Conservation (phyloP, 441 rosid genomes). For the Pelargonium fulgidum region DNA sequence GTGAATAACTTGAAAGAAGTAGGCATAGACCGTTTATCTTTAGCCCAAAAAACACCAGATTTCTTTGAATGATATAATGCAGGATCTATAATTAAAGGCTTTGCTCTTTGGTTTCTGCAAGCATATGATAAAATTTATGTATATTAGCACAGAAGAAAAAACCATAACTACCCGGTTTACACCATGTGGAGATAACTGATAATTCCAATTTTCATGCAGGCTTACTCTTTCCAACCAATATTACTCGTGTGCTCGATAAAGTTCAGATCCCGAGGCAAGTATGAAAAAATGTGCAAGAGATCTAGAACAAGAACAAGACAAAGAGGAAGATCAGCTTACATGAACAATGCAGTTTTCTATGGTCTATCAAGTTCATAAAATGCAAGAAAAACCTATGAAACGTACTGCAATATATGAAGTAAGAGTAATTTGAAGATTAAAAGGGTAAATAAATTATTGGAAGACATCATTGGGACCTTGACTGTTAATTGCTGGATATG, state of each 20-base stretch:
- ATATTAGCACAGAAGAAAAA: neutral
- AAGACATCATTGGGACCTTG: too few relatives aligned
- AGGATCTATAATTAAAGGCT: constrained; percentile 80
- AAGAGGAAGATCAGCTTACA: neutral
- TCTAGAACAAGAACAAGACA: constrained; percentile 38
- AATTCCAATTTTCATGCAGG: constrained; percentile 10
- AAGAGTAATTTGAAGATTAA: neutral
- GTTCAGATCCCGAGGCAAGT: constrained; percentile 82
- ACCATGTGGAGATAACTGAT: neutral
- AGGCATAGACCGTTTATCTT: constrained; percentile 76
- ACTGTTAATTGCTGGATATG: too few relatives aligned
- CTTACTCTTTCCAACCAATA: constrained; percentile 95
- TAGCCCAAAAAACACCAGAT: constrained; percentile 79
- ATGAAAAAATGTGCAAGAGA: constrained; percentile 79
- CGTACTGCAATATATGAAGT: neutral
- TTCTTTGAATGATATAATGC: constrained; percentile 79
- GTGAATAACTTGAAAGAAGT: constrained; percentile 75
- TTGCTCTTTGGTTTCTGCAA: constrained; percentile 73
- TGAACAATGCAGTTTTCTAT: neutral
- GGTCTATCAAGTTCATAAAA: neutral
- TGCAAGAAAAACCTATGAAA: neutral
- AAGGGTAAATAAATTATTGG: neutral
- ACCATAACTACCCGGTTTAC: neutral
- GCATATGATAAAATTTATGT: constrained; percentile 5
- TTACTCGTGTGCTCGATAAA: constrained; percentile 82